Conservation (phyloP, 345 rosid genomes). For the Angophora floribunda region DNA sequence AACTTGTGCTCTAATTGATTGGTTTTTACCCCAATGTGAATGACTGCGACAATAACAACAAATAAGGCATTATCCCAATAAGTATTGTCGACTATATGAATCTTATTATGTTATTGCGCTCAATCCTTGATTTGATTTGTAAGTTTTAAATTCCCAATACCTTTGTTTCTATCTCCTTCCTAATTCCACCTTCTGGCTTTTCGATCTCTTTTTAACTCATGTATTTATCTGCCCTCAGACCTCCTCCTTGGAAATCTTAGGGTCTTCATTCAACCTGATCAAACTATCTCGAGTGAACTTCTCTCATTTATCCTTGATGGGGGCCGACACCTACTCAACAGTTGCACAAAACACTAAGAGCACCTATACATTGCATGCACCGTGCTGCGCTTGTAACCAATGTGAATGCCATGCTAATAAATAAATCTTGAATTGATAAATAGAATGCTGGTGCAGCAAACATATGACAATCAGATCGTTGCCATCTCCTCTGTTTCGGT, state of each 20-base stretch:
- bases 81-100: not conserved
- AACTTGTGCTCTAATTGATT: not conserved
- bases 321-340: too few species aligned
- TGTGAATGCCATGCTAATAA: not conserved
- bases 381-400: not conserved
- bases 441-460: not conserved
- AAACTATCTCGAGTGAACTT: not conserved
- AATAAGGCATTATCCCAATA: not conserved
- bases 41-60: not conserved
- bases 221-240: not conserved
- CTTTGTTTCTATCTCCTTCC: not conserved
- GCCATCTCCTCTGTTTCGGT: not conserved
- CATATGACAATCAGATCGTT: not conserved
- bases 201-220: not conserved
- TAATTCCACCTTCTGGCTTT: not conserved
- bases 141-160: not conserved
- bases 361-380: not conserved
- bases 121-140: slow-evolving; percentile 38
- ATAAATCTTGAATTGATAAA: not conserved
- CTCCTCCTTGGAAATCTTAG: not conserved
- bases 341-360: not conserved
- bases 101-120: not conserved
- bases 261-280: not conserved
- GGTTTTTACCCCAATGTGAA: not conserved
- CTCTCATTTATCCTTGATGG: not conserved